Base-by-base conservation (phyloP, 495 filamentous ascomycete genomes). In the Xylaria curta region DNA sequence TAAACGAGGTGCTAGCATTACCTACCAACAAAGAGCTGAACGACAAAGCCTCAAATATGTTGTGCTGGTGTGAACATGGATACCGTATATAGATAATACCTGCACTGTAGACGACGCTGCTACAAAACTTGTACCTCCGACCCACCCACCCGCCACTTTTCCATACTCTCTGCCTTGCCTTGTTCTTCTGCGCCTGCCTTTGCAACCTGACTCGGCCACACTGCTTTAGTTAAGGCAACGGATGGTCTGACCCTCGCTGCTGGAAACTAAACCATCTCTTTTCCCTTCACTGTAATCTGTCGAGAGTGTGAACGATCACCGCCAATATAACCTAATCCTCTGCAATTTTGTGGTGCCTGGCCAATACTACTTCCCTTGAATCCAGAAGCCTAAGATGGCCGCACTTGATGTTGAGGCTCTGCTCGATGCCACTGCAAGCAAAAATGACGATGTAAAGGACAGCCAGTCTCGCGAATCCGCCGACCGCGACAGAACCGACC, bases 381-480 rank as follows among this genome's bases (percentile, higher is more conserved):
- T 54, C 56, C 5, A 59, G n/a, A 38, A 63, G 38, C 73, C 69
- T 72, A 84, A 76, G 61, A 97, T 97, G 94, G 95, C 94, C 80
- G 91, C 91, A 82, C 87, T 97, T 78, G 93, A 97, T 81, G 93
- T 97, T 76, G 94, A 97, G 88, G 94, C 94, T 76, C 90, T 97
- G 72, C 89, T 97, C 76, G 95, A 97, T 84, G 93, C 93, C 44
- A 94, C 94, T 75, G 94, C 94, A 51, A 90, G 69, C 69, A 78
- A 72, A 26, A 79, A 76, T 87, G 74, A 84, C 83, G 84, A 86
- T 59, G 74, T 77, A 65, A 89, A 89, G 74, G 83, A 89, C 53
- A 79, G 44, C 64, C 80, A 79, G 51, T 28, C 76, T 47, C 74
- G 70, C 49, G 76, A 77, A 49, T 66, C 73, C 17, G 77, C 75